Evolutionary conservation across 768 basidiomycete species (phyloP), one percentile per base, ranked within the genome.

Genomic region (Russula sp.): DNA sequence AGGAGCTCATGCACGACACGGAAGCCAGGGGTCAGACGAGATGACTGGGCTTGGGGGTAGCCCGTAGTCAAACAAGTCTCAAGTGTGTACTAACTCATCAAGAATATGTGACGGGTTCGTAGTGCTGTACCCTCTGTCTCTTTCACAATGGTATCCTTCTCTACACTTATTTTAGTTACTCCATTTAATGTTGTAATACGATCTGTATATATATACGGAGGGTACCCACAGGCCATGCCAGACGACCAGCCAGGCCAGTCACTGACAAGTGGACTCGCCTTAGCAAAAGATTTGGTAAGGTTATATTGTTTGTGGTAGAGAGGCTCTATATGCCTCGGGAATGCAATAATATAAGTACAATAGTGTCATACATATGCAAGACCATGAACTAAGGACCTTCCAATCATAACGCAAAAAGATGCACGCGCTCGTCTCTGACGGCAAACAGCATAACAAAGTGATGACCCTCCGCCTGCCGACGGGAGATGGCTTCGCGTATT

Each of bases 381-480:
- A 20, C 38, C 9, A 20, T 34, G 14, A 32, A 41, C 47, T 3
- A 16, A 36, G 25, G 25, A 29, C 25, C 25, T 29, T 10, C 11
- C 41, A 56, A 32, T 62, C 57, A 65, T 38, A 66, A 48, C 13
- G 74, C 74, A 60, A 89, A 76, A 38, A 91, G 73, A 65, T 86
- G 85, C 11, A 83, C 77, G 38, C 84, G 79, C 59, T 89, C 88
- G 60, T 90, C 89, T 58, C 83, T 77, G 29, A 86, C 83, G 46
- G 82, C 79, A 69, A 85, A 87, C 54, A 90, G 70, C 13, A 90
- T 69, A 13, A 90, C 66, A 65, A 83, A 89, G 4, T 73, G 70
- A 58, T 84, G 79, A 7, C 86, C 85, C 60, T 90, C 89, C 1
- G 75, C 73, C 65, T 83, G 87, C 34, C 81, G 78, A 67, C 82